Evolutionary conservation across 495 filamentous ascomycete genomes (phyloP), one percentile per base, ranked within the genome.

Genomic region (Elaphomyces granulatus): DNA sequence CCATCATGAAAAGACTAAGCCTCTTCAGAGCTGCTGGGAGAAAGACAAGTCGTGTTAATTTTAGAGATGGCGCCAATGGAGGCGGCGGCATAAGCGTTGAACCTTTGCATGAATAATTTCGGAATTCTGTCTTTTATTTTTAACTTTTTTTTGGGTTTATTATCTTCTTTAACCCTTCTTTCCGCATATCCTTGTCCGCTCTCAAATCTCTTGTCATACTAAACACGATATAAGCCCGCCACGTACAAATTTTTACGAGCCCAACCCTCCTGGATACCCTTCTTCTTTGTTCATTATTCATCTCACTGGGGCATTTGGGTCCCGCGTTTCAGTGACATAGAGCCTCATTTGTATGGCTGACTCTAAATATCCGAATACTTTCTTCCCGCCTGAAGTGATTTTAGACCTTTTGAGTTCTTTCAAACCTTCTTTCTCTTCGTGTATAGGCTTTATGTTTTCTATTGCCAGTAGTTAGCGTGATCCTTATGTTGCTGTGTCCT

Each of bases 1-100:
- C 66, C 36, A 58, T 71, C 15, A 57, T 62, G 52, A 68, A 60
- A 40, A 52, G 64, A 44, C 63, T 67, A 47, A 68, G 64, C 44
- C 45, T 66, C 15, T 52, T 67, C 40, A 66, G 61, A 43, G 63
- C 62, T 9, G 58, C 68, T 37, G 56, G 62, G 15, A 58, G 60
- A 33, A 68, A 68, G 51, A 48, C 35, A 40, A 68, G 64, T 45
- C 64, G 62, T 19, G 51, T 60, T 42, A 63, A 68, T 48, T 64
- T 68, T 33, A 52, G 36, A 36, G 54, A 62, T 34, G 36, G 51
- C 10, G 45, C 50, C n/a, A 23, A 20, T 20, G 40, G 32, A 17
- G 12, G 26, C 19, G 32, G n/a, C 32, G 59, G 50, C 20, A 36
- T 49, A 19, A 43, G 37, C n/a, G 34, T 43, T 19, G 39, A 43